Base-by-base conservation (phyloP, 805 yeast species). In the Zygosaccharomyces rouxii region DNA sequence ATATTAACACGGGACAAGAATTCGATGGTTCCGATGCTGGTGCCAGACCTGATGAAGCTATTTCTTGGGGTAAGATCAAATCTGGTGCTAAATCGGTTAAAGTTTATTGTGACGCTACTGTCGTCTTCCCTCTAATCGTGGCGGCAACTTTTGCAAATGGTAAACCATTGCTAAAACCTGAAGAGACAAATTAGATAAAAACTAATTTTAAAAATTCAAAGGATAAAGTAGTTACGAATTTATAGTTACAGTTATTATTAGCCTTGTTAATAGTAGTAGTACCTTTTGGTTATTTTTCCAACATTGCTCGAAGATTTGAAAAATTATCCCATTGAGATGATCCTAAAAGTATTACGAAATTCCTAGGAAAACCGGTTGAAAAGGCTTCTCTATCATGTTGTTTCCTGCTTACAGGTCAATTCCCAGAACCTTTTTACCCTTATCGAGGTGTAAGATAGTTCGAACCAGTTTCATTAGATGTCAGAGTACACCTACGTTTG, bases 1-100 rank as follows among this genome's bases (percentile, higher is more conserved):
- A 80, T 70, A 92, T 94, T 67, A 94, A 94, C 70, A 94, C 99
- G 13, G 99, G 97, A 41, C 98, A 94, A 71, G 99, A 94, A 67
- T 94, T 89, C 60, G 99, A 94, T 65, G 99, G 99, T 41, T 88
- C 97, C 21, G 99, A 94, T 69, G 98, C 99, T 9, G 99, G 99
- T 55, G 99, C 99, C 5, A 81, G 99, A 67, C 98, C 98, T 1
- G 99, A 94, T 67, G 99, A 94, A 72, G 99, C 99, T 23, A 86
- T 94, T 46, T 86, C 96, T 35, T 94, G 99, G 99, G 99, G 99
- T 55, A 94, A 94, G 70, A 94, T 94, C 70, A 90, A 89, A 72
- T 86, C 96, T 5, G 96, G 89, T 37, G 99, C 99, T 26, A 80
- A 79, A 61, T 79, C 84, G 51, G 95, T 89, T 48, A 94, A 94